Percentiles rank a stretch among this genome's conserved stretches.
These are phyloP conservation scores for Colletotrichum sp. DNA, from an alignment of 2,329 filamentous ascomycete species.

Conservation along the genomic window DNA sequence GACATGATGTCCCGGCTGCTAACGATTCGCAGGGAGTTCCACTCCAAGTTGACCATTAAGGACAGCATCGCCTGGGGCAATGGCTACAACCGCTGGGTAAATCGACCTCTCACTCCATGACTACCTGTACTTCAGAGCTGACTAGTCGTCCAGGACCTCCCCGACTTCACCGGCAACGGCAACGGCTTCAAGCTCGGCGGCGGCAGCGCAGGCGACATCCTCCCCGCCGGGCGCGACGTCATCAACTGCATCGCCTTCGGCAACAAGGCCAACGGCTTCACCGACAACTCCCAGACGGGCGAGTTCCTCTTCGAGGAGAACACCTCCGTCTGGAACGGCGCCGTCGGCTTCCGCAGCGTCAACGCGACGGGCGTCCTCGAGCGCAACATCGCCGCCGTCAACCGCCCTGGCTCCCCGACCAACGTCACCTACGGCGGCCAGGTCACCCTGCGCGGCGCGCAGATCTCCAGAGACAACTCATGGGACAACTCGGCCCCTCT, in stretches of 20 bases:
- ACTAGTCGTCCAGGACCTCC: neutral
- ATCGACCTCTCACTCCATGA: fast-evolving
- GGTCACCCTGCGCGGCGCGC: neutral
- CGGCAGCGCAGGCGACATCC: conserved; percentile 36
- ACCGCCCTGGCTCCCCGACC: neutral
- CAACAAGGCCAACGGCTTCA: conserved; percentile 50
- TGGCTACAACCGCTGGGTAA: conserved; percentile 46
- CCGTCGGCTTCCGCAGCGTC: conserved; percentile 11
- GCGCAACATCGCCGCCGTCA: conserved; percentile 16
- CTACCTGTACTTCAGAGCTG: neutral
- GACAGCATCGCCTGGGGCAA: conserved; percentile 52
- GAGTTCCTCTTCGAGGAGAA: conserved; percentile 7
- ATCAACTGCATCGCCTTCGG: conserved; percentile 49
- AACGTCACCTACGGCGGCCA: conserved; percentile 10
- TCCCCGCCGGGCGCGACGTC: conserved; percentile 45
- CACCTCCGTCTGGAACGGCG: conserved; percentile 7
- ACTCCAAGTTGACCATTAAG: conserved; percentile 44
- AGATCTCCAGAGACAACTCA: conserved; percentile 6
- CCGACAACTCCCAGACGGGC: conserved; percentile 35
- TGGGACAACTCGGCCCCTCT: neutral
- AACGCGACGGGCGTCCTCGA: conserved; percentile 12
- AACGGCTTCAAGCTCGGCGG: conserved; percentile 55
- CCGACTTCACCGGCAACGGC: conserved; percentile 42
- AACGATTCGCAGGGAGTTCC: conserved; percentile 26
- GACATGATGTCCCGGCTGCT: fast-evolving